Evolutionary conservation across 2,329 filamentous ascomycete genomes (phyloP).

Genomic region (Neoarthrinium moseri): DNA sequence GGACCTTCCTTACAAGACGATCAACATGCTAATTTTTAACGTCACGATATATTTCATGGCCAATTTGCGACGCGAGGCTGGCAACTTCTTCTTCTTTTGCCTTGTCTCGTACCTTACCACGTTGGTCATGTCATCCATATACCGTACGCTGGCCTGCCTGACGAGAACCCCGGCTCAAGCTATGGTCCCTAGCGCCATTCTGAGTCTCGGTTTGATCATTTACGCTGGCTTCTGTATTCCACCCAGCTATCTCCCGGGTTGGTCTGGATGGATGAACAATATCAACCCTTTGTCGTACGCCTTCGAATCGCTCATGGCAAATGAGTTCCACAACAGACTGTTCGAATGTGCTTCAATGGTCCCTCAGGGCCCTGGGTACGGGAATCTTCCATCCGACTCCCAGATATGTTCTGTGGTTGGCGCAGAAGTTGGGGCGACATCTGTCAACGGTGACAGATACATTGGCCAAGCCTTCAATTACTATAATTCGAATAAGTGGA

Average conservation of each 20-base stretch:
- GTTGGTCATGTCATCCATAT: conserved; percentile 78
- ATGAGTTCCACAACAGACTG: conserved; percentile 68
- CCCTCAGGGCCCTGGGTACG: conserved; percentile 35
- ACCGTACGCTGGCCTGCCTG: conserved; percentile 72
- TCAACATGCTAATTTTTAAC: conserved; percentile 59
- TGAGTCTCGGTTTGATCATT: conserved; percentile 63
- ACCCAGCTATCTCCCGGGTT: conserved; percentile 66
- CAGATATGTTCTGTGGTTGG: conserved; percentile 59
- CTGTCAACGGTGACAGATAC: conserved; percentile 58
- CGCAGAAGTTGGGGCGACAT: conserved; percentile 45
- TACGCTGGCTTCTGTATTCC: conserved; percentile 69
- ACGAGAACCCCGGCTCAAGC: conserved; percentile 66
- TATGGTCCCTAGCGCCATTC: conserved; percentile 52
- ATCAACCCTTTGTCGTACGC: conserved; percentile 74
- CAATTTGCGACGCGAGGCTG: conserved; percentile 55
- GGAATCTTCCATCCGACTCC: conserved; percentile 29
- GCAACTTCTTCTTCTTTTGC: conserved; percentile 63
- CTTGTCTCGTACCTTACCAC: conserved; percentile 71
- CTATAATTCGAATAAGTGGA: conserved; percentile 56
- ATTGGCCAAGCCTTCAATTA: conserved; percentile 55
- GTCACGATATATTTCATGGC: conserved; percentile 66
- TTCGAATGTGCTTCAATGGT: conserved; percentile 51
- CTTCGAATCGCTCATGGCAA: conserved; percentile 76
- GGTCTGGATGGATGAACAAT: conserved; percentile 80
- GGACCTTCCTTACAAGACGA: conserved; percentile 61